phyloP scores from a whole-genome alignment of 192 early-diverging fungal species.

The Funneliformis mosseae region DNA sequence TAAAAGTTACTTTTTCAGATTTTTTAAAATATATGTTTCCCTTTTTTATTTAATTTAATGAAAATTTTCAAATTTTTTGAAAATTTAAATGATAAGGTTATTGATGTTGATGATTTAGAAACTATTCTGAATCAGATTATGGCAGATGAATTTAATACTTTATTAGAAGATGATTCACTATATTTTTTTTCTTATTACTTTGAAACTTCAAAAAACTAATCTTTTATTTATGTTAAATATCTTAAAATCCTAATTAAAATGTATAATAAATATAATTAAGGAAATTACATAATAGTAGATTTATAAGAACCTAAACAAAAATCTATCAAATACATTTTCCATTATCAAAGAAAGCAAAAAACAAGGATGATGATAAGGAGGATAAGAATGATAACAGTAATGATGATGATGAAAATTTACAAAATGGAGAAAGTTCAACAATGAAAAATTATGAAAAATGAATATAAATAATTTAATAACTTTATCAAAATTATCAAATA shows the following conservation, averaged over 20 bases:
- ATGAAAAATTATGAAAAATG: neutral
- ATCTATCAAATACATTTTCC: neutral
- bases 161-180: conserved; percentile 56
- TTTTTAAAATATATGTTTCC: neutral
- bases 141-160: conserved; percentile 58
- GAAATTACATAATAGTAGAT: conserved; percentile 1
- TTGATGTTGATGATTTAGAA: conserved; percentile 55
- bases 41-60: neutral
- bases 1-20: conserved; percentile 52
- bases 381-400: neutral
- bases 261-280: neutral
- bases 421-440: neutral
- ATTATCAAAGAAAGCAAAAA: neutral
- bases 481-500: neutral
- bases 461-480: neutral
- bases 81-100: conserved; percentile 52
- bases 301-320: neutral
- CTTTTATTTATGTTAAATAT: neutral
- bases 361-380: neutral
- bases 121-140: conserved; percentile 57
- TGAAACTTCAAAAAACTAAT: neutral
- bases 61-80: neutral
- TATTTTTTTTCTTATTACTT: neutral
- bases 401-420: neutral
- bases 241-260: conserved; percentile 14